Evolutionary conservation across 163 green algal species (phyloP), one percentile per base, ranked within the genome.

Genomic region (Coccomyxa subellipsoidea): DNA sequence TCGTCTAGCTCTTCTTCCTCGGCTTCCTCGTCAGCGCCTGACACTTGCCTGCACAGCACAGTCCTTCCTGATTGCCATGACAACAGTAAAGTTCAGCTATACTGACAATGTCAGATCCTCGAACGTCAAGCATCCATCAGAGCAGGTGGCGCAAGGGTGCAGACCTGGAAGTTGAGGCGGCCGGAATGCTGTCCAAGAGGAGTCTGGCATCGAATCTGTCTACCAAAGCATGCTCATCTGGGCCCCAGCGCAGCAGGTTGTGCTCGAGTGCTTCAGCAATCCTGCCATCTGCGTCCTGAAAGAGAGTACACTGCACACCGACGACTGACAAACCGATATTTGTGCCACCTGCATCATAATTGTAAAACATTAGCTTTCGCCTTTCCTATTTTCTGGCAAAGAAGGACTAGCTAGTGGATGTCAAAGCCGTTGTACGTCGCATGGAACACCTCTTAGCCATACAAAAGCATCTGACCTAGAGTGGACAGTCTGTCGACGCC

Each of bases 141-240:
- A n/a, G n/a, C n/a, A n/a, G n/a, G n/a, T n/a, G n/a, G n/a, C n/a
- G n/a, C n/a, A n/a, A n/a, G n/a, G n/a, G n/a, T n/a, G 4, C 66
- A 8, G 27, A 73, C 66, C 66, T 73, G 8, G n/a, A 23, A 23
- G 66, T 10, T 32, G 40, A 38, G 59, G n/a, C 36, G 10, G 34
- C 23, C 12, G 53, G 5, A 40, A 38, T 40, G 69, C 35, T 77
- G 72, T 38, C 83, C 38, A 93, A 76, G 39, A 93, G 84, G 38
- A 93, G 83, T 15, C 90, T 76, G 2, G 84, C 90, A 69, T 93
- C 90, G 38, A 86, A 93, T 12, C 88, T 78, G 77, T 93, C 90
- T 0, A 93, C 85, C 2, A 80, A 34, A 12, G 77, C 5, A 27
- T 54, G 39, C 0, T 29, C 47, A 70, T 89, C 81, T 8, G 71